Conservation (phyloP, 2,329 filamentous ascomycete species). For the Fusarium xyrophilum region DNA sequence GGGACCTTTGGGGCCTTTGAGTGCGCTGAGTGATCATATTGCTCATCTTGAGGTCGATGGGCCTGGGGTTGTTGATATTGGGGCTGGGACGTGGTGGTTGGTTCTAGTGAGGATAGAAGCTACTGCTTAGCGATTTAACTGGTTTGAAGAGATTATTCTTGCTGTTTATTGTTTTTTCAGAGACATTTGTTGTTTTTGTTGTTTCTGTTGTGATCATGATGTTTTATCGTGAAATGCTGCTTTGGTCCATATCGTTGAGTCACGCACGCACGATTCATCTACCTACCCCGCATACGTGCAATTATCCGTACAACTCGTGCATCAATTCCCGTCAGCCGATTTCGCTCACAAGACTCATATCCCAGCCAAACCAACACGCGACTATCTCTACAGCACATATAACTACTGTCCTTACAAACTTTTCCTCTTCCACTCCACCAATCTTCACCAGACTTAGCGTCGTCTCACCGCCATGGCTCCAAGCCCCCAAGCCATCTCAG, state of each 20-base stretch:
- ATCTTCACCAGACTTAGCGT: neutral
- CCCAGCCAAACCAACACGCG: neutral
- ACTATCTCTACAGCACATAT: rapidly evolving
- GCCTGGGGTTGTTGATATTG: slow-evolving; percentile 38
- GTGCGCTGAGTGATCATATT: slow-evolving; percentile 40
- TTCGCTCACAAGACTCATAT: slow-evolving; percentile 17
- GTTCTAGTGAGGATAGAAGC: slow-evolving; percentile 39
- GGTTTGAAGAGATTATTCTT: too few species aligned
- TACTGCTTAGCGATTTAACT: neutral
- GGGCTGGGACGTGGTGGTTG: slow-evolving; percentile 47
- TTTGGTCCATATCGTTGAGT: slow-evolving; percentile 7
- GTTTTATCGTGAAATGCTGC: neutral
- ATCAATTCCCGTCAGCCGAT: slow-evolving; percentile 20
- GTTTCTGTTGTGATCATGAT: neutral
- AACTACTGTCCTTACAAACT: neutral
- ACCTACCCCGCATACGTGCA: slow-evolving; percentile 22
- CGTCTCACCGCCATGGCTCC: slow-evolving; percentile 21
- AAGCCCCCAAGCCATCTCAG: slow-evolving; percentile 5
- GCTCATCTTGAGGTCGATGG: slow-evolving; percentile 42
- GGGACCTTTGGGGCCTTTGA: slow-evolving; percentile 32
- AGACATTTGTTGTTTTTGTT: too few species aligned
- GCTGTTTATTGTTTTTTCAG: too few species aligned
- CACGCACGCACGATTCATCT: too few species aligned
- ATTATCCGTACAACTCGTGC: slow-evolving; percentile 13
- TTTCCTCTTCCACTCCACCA: too few species aligned